A percentile compares a stretch with the other conserved stretches of the same genome.
These are phyloP conservation scores for Exophiala lecanii-corni DNA, from an alignment of 2,329 filamentous ascomycete genomes.

Conservation along the genomic window DNA sequence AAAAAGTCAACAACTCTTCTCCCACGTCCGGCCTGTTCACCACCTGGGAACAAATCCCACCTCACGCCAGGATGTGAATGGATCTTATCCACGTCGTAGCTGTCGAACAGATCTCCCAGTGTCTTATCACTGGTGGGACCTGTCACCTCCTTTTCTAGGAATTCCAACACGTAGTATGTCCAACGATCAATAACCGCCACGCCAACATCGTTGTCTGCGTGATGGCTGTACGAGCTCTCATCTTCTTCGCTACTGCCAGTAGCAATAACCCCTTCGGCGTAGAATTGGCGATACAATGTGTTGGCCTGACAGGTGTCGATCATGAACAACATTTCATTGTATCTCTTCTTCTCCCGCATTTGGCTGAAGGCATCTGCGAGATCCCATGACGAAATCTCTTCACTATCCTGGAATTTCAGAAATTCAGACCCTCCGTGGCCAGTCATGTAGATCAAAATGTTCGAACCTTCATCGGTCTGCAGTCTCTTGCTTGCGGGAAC, in stretches of 20 bases:
- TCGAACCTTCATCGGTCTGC: constrained; percentile 90
- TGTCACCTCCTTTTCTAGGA: constrained; percentile 83
- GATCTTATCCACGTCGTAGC: constrained; percentile 90
- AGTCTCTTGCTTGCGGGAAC: constrained; percentile 92
- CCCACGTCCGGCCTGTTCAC: constrained; percentile 69
- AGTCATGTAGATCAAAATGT: constrained; percentile 98
- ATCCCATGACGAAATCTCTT: constrained; percentile 95
- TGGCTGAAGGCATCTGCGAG: constrained; percentile 96
- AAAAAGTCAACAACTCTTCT: constrained; percentile 95
- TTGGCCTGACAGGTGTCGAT: constrained; percentile 99
- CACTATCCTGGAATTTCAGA: constrained; percentile 94
- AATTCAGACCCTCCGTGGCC: constrained; percentile 98
- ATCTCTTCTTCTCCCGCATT: constrained; percentile 99
- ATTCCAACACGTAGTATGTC: constrained; percentile 98
- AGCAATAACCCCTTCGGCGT: constrained; percentile 95
- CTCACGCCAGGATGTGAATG: constrained; percentile 87
- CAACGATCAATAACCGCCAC: constrained; percentile 98
- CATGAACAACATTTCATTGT: constrained; percentile 98
- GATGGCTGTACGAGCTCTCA: constrained; percentile 94
- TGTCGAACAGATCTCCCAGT: constrained; percentile 90
- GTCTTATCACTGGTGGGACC: constrained; percentile 84
- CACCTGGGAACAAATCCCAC: constrained; percentile 91
- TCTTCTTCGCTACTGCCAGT: constrained; percentile 96
- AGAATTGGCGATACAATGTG: constrained; percentile 98
- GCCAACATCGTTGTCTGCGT: constrained; percentile 95